These are phyloP conservation scores for Mycena albidolilacea DNA, from an alignment of 768 basidiomycete genomes.

Conservation along the genomic window DNA sequence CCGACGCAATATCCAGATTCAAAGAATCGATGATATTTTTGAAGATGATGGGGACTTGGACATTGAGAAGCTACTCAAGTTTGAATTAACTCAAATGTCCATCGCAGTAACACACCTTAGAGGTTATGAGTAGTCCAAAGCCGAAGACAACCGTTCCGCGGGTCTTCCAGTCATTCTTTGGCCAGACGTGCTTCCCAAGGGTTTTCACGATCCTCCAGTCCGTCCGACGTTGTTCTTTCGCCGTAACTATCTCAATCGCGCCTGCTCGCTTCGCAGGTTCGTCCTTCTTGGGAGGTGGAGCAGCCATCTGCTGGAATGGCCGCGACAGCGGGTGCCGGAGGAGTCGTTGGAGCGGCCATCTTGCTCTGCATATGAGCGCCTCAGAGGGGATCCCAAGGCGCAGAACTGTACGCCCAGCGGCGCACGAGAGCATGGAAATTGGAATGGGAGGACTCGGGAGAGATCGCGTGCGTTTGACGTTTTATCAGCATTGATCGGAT, in stretches of 20 bases:
- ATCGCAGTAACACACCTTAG: constrained; percentile 74
- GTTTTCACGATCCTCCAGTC: constrained; percentile 92
- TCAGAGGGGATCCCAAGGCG: neutral
- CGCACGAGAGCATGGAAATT: constrained; percentile 29
- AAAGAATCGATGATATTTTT: constrained; percentile 92
- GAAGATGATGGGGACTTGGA: constrained; percentile 98
- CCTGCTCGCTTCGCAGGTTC: neutral
- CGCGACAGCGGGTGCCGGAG: constrained; percentile 14
- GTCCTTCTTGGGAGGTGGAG: constrained; percentile 27
- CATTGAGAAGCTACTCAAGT: constrained; percentile 84
- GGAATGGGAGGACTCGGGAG: neutral
- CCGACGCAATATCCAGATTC: constrained; percentile 83
- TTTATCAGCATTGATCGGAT: neutral
- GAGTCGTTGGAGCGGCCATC: constrained; percentile 17
- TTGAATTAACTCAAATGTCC: neutral
- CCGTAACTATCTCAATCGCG: constrained; percentile 19
- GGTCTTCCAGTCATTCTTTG: constrained; percentile 86
- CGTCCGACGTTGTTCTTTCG: constrained; percentile 68
- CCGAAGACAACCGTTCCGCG: constrained; percentile 88
- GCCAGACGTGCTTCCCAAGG: constrained; percentile 95
- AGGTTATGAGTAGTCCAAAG: constrained; percentile 82
- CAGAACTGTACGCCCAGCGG: constrained; percentile 20
- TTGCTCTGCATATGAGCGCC: neutral
- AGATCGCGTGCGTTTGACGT: constrained; percentile 1
- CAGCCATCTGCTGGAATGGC: constrained; percentile 27